phyloP scores from a whole-genome alignment of 129 eudicot genomes.

The Centaurea solstitialis region DNA sequence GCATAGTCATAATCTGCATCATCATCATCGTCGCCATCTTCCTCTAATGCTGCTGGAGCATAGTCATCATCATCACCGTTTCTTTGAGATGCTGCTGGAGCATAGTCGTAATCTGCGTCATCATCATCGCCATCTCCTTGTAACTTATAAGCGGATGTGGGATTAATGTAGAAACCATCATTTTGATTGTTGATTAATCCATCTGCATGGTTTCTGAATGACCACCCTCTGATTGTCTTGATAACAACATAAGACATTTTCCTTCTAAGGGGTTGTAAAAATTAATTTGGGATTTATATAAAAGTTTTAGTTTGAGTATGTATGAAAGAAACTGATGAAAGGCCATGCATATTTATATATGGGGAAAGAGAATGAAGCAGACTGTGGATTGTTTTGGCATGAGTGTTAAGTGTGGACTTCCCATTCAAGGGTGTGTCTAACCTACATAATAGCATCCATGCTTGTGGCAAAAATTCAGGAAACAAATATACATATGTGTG shows the following conservation, averaged over 20 bases:
- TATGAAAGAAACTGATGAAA: neutral
- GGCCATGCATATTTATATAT: neutral
- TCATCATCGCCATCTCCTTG: neutral
- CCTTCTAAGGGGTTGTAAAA: no score
- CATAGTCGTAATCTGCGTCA: constrained; percentile 13
- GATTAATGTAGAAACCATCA: neutral
- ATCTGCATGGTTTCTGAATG: neutral
- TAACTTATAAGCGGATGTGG: neutral
- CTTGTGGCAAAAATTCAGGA: neutral
- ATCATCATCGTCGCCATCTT: constrained; percentile 5
- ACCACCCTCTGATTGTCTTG: constrained; percentile 3
- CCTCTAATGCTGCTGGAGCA: constrained; percentile 20
- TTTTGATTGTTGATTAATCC: constrained; percentile 4
- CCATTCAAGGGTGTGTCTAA: constrained; percentile 3
- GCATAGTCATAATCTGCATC: constrained; percentile 18
- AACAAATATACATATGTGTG: no score
- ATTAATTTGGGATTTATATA: no score
- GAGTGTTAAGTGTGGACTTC: constrained; percentile 3
- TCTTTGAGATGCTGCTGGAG: constrained; percentile 18
- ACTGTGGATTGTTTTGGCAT: neutral
- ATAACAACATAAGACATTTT: constrained; percentile 23
- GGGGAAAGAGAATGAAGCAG: neutral
- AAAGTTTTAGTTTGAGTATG: neutral
- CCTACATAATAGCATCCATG: neutral
- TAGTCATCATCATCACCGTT: constrained; percentile 17